These are phyloP conservation scores for Aristolochia californica DNA, from an alignment of 164 flowering plant species.

Conservation along the genomic window DNA sequence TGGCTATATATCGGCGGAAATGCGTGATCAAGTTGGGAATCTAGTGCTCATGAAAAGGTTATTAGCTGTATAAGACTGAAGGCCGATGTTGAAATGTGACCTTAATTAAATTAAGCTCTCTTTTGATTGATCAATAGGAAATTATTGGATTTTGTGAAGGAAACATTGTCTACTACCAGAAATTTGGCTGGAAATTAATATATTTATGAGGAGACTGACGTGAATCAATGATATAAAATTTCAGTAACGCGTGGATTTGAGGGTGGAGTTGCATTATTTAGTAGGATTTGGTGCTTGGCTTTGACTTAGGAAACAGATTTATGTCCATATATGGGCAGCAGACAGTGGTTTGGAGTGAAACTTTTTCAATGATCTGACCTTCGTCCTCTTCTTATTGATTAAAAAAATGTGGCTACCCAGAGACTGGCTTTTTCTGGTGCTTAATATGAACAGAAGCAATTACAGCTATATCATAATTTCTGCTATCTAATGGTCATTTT, in stretches of 20 bases:
- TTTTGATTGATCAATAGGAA: background rate
- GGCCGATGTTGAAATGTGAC: background rate
- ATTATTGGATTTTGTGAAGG: background rate
- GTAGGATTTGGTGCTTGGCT: background rate
- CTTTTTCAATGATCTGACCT: no score
- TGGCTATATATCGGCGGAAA: no score
- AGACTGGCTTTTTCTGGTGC: no score
- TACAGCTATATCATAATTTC: no score
- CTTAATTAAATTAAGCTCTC: background rate
- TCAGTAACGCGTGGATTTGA: background rate
- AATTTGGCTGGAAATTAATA: background rate
- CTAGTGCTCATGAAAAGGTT: background rate
- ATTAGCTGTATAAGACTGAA: background rate
- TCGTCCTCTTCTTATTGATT: no score
- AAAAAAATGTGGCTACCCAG: no score
- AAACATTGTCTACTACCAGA: background rate
- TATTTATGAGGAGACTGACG: background rate
- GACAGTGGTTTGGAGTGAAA: no score
- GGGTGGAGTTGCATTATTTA: background rate
- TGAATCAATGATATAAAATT: background rate
- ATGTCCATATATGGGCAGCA: no score
- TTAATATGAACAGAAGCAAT: no score
- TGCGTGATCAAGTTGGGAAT: no score
- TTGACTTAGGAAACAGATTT: background rate
- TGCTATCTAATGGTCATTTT: no score